Conservation (phyloP, 352 stramenopile genomes). For the Pythium biforme region DNA sequence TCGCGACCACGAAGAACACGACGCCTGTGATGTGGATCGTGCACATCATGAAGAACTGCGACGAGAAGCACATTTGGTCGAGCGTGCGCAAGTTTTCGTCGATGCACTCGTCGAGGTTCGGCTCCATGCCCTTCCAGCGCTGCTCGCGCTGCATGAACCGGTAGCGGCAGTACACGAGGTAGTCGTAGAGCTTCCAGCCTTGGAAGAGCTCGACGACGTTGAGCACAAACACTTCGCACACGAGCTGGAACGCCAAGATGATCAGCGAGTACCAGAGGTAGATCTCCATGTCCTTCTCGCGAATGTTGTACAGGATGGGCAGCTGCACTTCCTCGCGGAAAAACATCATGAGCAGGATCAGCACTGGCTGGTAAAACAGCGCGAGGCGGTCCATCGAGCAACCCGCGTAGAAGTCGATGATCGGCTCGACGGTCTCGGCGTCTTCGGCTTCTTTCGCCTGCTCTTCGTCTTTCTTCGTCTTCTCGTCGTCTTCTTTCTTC, state of each 20-base stretch:
- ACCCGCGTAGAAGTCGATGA: slow-evolving; percentile 93
- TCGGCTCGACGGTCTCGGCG: slow-evolving; percentile 94
- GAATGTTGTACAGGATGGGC: slow-evolving; percentile 95
- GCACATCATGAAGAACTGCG: slow-evolving; percentile 98
- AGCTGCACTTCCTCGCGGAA: slow-evolving; percentile 94
- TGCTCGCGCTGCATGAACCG: slow-evolving; percentile 95
- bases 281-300: slow-evolving; percentile 97
- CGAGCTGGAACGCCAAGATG: slow-evolving; percentile 94
- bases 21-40: slow-evolving; percentile 93
- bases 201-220: slow-evolving; percentile 96
- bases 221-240: slow-evolving; percentile 94
- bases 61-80: slow-evolving; percentile 97
- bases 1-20: slow-evolving; percentile 93
- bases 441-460: slow-evolving; percentile 48
- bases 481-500: slow-evolving; percentile 31
- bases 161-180: slow-evolving; percentile 95
- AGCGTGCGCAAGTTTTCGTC: slow-evolving; percentile 94
- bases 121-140: slow-evolving; percentile 96
- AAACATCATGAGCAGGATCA: slow-evolving; percentile 95
- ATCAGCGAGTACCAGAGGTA: slow-evolving; percentile 96
- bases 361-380: slow-evolving; percentile 93
- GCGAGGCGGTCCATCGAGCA: slow-evolving; percentile 91
- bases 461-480: slow-evolving; percentile 39
- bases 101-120: slow-evolving; percentile 96
- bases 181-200: slow-evolving; percentile 98